These are phyloP conservation scores for Periconia digitata DNA, from an alignment of 2,329 filamentous ascomycete species.

Conservation along the genomic window DNA sequence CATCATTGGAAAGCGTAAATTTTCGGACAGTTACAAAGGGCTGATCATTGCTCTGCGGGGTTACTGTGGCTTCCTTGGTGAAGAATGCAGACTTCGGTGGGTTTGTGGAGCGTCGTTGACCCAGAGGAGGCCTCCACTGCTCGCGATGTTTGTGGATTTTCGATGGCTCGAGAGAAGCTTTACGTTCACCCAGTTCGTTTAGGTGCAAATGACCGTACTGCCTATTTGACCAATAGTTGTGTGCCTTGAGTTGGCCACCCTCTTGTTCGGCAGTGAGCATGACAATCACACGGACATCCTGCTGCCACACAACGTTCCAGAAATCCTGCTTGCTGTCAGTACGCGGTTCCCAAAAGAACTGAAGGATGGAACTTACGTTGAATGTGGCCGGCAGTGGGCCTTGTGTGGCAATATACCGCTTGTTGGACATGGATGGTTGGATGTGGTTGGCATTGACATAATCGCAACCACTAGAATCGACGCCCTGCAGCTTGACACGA, in stretches of 20 bases:
- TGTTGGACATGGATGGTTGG: constrained; percentile 77
- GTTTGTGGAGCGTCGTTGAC: constrained; percentile 39
- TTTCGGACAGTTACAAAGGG: constrained; percentile 84
- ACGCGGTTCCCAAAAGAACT: neutral
- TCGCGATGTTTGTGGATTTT: constrained; percentile 52
- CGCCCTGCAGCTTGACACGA: constrained; percentile 74
- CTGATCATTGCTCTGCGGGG: constrained; percentile 54
- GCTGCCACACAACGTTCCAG: constrained; percentile 96
- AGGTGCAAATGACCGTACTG: constrained; percentile 78
- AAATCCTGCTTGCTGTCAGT: constrained; percentile 69
- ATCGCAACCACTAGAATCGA: constrained; percentile 72
- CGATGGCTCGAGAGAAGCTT: constrained; percentile 70
- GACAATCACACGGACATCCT: constrained; percentile 91
- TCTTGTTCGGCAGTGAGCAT: constrained; percentile 96
- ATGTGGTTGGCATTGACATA: constrained; percentile 95
- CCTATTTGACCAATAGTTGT: constrained; percentile 84
- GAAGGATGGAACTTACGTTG: constrained; percentile 60
- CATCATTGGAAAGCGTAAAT: constrained; percentile 76
- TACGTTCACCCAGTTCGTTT: constrained; percentile 77
- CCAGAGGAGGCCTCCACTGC: constrained; percentile 34
- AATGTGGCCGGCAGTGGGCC: constrained; percentile 92
- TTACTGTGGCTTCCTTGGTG: constrained; percentile 24
- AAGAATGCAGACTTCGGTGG: constrained; percentile 31
- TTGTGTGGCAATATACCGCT: constrained; percentile 93
- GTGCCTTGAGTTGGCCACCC: constrained; percentile 90